Percentiles rank a stretch among this genome's conserved stretches.
Evolutionary conservation across 441 rosid species (phyloP).

Genomic region (Cnidoscolus chayamansa): DNA sequence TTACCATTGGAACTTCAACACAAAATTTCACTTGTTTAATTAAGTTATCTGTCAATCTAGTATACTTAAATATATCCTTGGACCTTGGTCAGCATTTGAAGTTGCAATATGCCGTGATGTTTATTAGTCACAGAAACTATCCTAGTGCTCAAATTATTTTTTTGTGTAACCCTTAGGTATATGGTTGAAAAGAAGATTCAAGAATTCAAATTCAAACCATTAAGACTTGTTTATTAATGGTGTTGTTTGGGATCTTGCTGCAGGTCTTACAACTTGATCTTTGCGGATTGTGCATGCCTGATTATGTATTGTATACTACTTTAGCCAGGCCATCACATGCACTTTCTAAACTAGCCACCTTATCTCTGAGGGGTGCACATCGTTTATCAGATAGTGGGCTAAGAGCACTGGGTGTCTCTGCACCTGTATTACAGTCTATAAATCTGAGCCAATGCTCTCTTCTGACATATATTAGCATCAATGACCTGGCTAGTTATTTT

Average conservation of each 20-base stretch:
- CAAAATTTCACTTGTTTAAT: not conserved
- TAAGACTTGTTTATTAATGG: not conserved
- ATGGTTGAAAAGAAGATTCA: not conserved
- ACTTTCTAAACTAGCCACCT: constrained; percentile 31
- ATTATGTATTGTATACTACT: constrained; percentile 24
- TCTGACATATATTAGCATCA: constrained; percentile 35
- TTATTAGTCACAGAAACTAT: not conserved
- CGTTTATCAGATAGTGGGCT: constrained; percentile 39
- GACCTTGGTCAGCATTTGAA: not conserved
- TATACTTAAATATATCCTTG: not conserved
- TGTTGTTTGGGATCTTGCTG: constrained; percentile 14
- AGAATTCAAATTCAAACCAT: not conserved
- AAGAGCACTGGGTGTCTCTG: constrained; percentile 22
- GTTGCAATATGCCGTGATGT: not conserved
- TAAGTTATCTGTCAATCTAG: not conserved
- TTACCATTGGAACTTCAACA: not conserved
- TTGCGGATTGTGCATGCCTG: constrained; percentile 37
- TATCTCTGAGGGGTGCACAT: constrained; percentile 46
- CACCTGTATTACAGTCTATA: constrained; percentile 41
- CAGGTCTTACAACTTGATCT: constrained; percentile 49
- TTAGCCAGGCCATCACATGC: constrained; percentile 25
- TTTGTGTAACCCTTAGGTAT: not conserved
- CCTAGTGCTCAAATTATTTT: too few species aligned
- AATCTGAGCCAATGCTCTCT: constrained; percentile 43
- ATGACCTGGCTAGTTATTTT: constrained; percentile 25